phyloP scores from a whole-genome alignment of 371 early-diverging fungal species.

The Mortierella sp. region DNA sequence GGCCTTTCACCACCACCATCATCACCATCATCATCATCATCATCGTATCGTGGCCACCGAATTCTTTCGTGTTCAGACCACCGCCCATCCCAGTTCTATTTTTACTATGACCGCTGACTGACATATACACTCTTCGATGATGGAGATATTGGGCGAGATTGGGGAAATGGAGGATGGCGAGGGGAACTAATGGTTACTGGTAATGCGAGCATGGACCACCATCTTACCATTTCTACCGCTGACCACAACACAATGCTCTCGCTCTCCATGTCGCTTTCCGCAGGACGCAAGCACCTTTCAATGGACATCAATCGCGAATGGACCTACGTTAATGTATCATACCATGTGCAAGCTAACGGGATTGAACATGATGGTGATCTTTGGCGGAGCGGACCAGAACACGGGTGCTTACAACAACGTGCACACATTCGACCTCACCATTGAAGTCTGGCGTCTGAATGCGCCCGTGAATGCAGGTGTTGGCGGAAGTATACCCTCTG shows the following conservation, averaged over 20 bases:
- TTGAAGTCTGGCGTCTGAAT: slow-evolving; percentile 33
- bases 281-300: slow-evolving; percentile 47
- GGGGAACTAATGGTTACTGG: neutral
- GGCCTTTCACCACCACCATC: neutral
- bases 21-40: too few species aligned
- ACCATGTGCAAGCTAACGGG: slow-evolving; percentile 44
- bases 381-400: slow-evolving; percentile 46
- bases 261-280: neutral
- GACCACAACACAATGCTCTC: neutral
- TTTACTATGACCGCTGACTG: slow-evolving; percentile 9
- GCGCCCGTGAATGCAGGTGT: slow-evolving; percentile 24
- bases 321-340: slow-evolving; percentile 45
- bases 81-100: slow-evolving; percentile 14
- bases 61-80: slow-evolving; percentile 11
- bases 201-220: neutral
- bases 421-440: slow-evolving; percentile 31
- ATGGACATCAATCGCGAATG: slow-evolving; percentile 50
- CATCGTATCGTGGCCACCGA: neutral
- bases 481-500: slow-evolving; percentile 35
- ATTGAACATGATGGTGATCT: slow-evolving; percentile 43
- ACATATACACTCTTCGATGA: neutral
- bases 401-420: slow-evolving; percentile 27
- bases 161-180: neutral
- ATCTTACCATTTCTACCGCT: too few species aligned
- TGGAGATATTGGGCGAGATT: neutral